A percentile compares a stretch with the other conserved stretches of the same genome.
Conservation (phyloP, 768 basidiomycete genomes). For the Russula griseocarnosa region DNA sequence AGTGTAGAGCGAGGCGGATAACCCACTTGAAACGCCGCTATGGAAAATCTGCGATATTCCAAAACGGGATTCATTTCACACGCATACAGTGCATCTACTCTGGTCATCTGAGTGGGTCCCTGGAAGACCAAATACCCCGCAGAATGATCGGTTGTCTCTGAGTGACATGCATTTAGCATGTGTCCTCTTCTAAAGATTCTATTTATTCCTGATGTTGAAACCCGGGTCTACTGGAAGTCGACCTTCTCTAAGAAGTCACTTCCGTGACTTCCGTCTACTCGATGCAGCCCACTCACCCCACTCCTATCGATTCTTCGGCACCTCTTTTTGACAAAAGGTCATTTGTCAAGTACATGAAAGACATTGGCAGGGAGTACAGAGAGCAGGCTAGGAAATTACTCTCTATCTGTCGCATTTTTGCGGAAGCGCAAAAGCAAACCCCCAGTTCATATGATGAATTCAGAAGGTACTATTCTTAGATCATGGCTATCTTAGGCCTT, state of each 20-base stretch:
- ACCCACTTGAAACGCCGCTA: not conserved
- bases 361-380: conserved; percentile 7
- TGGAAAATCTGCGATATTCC: not conserved
- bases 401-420: not conserved
- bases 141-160: not conserved
- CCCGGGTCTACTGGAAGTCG: not conserved
- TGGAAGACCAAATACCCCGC: not conserved
- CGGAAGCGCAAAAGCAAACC: not conserved
- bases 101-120: not conserved
- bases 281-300: not conserved
- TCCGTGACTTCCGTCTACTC: not conserved
- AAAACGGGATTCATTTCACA: not conserved
- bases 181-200: not conserved
- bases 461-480: not conserved
- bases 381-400: conserved; percentile 10
- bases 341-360: conserved; percentile 7
- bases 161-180: not conserved
- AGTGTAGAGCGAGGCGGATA: not conserved
- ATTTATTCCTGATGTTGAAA: not conserved
- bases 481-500: not conserved
- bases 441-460: not conserved
- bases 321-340: not conserved
- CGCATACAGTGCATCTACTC: not conserved
- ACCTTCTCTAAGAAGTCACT: not conserved
- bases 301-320: not conserved